Evolutionary conservation across 306 rosid genomes (phyloP).

Genomic region (Malus sieversii): DNA sequence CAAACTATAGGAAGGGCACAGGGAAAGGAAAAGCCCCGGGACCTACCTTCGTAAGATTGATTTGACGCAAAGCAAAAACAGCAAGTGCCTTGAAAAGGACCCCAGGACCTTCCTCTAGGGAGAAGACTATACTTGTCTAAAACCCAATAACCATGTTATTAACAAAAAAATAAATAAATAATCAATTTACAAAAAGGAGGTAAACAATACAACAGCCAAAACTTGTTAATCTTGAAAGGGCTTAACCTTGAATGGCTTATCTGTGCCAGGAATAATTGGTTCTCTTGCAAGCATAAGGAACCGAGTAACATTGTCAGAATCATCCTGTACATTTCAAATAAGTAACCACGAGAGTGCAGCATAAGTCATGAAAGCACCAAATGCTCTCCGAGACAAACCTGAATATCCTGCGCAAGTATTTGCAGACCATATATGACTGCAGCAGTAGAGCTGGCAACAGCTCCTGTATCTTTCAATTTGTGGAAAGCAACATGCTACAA

Average conservation of each 20-base stretch:
- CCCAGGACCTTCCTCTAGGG: slow-evolving; percentile 96
- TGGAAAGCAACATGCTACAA: slow-evolving; percentile 67
- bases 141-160: slow-evolving; percentile 7
- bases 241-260: slow-evolving; percentile 80
- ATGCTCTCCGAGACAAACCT: slow-evolving; percentile 40
- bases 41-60: slow-evolving; percentile 77
- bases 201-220: neutral
- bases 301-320: slow-evolving; percentile 78
- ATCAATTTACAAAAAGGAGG: neutral
- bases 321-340: slow-evolving; percentile 57
- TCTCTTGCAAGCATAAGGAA: slow-evolving; percentile 89
- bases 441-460: slow-evolving; percentile 86
- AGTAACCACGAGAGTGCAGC: slow-evolving; percentile 10
- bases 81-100: slow-evolving; percentile 96
- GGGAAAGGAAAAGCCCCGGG: neutral
- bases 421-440: slow-evolving; percentile 73
- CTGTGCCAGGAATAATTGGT: slow-evolving; percentile 90
- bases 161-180: neutral
- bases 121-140: slow-evolving; percentile 95
- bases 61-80: slow-evolving; percentile 85
- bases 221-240: slow-evolving; percentile 1
- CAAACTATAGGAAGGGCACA: neutral
- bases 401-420: slow-evolving; percentile 81
- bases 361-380: slow-evolving; percentile 2
- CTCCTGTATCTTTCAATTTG: slow-evolving; percentile 72